Percentiles rank a stretch among this genome's conserved stretches.
These are phyloP conservation scores for Wickerhamomyces kurtzmanii DNA, from an alignment of 805 yeast species.

Conservation along the genomic window DNA sequence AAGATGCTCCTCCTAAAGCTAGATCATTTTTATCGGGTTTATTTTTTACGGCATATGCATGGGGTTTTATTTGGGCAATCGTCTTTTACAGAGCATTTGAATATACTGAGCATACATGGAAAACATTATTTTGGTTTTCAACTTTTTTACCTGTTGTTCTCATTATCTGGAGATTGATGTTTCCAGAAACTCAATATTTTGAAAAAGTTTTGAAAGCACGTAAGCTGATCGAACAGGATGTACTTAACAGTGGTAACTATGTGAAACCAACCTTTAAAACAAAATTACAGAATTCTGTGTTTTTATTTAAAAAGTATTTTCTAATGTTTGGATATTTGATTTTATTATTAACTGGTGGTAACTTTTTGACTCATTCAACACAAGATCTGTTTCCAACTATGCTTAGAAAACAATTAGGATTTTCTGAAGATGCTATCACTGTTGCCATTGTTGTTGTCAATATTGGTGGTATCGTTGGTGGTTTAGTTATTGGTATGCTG, in stretches of 20 bases:
- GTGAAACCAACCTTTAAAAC: slow-evolving; percentile 5
- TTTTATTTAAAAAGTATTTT: slow-evolving; percentile 44
- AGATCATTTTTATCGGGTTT: slow-evolving; percentile 56
- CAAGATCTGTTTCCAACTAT: slow-evolving; percentile 67
- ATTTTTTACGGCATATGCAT: slow-evolving; percentile 47
- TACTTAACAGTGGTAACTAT: slow-evolving; percentile 1
- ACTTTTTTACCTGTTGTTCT: slow-evolving; percentile 57
- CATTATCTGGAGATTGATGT: slow-evolving; percentile 43
- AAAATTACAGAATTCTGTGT: slow-evolving; percentile 19
- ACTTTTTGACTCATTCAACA: slow-evolving; percentile 66
- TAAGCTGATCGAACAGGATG: slow-evolving; percentile 9
- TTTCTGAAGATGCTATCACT: slow-evolving; percentile 36
- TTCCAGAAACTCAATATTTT: slow-evolving; percentile 54
- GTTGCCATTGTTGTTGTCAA: slow-evolving; percentile 56
- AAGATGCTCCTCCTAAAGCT: slow-evolving; percentile 49
- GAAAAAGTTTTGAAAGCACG: slow-evolving; percentile 18
- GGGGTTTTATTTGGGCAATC: slow-evolving; percentile 59
- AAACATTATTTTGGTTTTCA: slow-evolving; percentile 65
- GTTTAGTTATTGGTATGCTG: slow-evolving; percentile 45
- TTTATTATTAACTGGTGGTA: slow-evolving; percentile 57
- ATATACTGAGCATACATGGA: slow-evolving; percentile 48
- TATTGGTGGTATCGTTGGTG: slow-evolving; percentile 61
- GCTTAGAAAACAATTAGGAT: slow-evolving; percentile 40
- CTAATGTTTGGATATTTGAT: slow-evolving; percentile 46
- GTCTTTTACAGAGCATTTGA: slow-evolving; percentile 56